Evolutionary conservation across 768 basidiomycete species (phyloP).

Genomic region (Pisolithus microcarpus): DNA sequence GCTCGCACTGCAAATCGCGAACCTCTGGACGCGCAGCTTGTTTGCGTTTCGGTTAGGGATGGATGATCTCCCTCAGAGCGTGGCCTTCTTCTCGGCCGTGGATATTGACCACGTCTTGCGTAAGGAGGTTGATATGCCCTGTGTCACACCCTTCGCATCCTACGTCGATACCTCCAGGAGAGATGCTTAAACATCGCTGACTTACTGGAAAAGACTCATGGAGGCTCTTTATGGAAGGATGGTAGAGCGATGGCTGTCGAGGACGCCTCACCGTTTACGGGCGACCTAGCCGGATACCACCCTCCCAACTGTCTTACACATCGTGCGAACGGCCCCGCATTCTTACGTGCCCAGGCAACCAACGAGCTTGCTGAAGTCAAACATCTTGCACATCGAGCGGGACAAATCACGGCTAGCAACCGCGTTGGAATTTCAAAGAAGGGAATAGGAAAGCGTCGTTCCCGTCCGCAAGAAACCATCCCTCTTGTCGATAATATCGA

Average conservation of each 20-base stretch:
- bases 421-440: neutral
- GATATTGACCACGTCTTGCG: conserved; percentile 86
- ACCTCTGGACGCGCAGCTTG: conserved; percentile 87
- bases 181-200: conserved; percentile 68
- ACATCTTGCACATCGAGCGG: conserved; percentile 51
- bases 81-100: conserved; percentile 96
- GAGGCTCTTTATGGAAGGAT: conserved; percentile 58
- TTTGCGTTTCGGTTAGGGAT: conserved; percentile 93
- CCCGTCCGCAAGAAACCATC: neutral
- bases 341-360: conserved; percentile 73
- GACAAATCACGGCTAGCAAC: conserved; percentile 29
- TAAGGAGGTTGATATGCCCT: conserved; percentile 95
- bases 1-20: conserved; percentile 89
- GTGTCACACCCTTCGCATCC: conserved; percentile 92
- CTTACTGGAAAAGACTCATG: conserved; percentile 60
- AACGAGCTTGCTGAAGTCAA: conserved; percentile 65
- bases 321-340: conserved; percentile 55
- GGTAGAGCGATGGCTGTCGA: conserved; percentile 45
- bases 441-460: neutral
- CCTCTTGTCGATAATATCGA: neutral
- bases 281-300: conserved; percentile 36
- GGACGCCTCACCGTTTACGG: conserved; percentile 4
- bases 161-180: conserved; percentile 74
- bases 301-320: conserved; percentile 58
- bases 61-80: conserved; percentile 91